These are phyloP conservation scores for Yarrowia divulgata DNA, from an alignment of 805 yeast genomes.

Conservation along the genomic window DNA sequence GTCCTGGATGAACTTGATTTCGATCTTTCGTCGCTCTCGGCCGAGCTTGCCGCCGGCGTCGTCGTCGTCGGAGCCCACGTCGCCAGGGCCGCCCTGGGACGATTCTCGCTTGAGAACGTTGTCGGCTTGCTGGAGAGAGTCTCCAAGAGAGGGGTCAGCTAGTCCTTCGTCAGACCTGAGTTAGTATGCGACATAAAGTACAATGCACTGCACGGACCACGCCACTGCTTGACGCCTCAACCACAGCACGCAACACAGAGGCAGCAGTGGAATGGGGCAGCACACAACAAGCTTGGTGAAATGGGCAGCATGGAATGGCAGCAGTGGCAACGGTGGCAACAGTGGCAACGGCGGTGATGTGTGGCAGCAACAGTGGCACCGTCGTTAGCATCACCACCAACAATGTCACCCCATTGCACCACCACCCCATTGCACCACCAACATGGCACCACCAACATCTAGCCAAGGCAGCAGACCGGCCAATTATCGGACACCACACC, in stretches of 20 bases:
- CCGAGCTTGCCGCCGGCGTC: conserved; percentile 55
- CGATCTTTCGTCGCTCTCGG: conserved; percentile 85
- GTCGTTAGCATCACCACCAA: too few species aligned
- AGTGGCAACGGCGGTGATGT: too few species aligned
- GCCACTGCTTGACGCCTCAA: not conserved
- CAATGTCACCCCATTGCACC: too few species aligned
- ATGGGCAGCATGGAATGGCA: too few species aligned
- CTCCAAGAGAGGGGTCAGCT: conserved; percentile 36
- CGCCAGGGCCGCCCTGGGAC: conserved; percentile 45
- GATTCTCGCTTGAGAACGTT: conserved; percentile 38
- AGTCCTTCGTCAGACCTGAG: conserved; percentile 40
- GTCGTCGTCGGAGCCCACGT: conserved; percentile 53
- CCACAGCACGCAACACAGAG: too few species aligned
- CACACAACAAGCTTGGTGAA: too few species aligned
- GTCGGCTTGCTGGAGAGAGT: conserved; percentile 31
- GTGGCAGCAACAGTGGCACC: too few species aligned
- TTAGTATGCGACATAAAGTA: not conserved
- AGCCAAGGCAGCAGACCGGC: too few species aligned
- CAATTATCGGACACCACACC: not conserved
- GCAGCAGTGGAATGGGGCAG: too few species aligned
- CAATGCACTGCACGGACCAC: not conserved
- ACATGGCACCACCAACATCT: too few species aligned
- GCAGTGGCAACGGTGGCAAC: too few species aligned
- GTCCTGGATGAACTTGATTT: conserved; percentile 95
- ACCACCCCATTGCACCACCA: too few species aligned